Base-by-base conservation (phyloP, 306 rosid genomes). In the cucumber (Cucumis sativus) region DNA sequence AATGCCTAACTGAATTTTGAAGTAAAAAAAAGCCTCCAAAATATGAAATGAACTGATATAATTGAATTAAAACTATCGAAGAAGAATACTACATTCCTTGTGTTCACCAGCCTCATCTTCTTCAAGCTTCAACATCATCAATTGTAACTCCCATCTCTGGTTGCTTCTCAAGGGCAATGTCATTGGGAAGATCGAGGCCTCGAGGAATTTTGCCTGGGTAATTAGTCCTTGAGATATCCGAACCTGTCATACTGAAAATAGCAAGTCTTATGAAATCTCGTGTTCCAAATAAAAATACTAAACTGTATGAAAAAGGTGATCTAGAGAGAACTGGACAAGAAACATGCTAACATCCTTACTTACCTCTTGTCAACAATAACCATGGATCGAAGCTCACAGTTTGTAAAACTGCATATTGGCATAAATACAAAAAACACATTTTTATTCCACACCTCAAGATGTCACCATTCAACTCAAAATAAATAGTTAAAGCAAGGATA, bases 351-450 rank as follows among this genome's bases (percentile, higher is more conserved):
- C 39, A 15, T 72, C 73, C 89, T 88, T 80, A 91, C 98, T 88
- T 80, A 94, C 98, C 96, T 84, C 63, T 84, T 89, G 77, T 94
- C 98, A 71, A 90, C 57, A 54, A 90, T 77, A 30, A 92, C 87
- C 87, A 92, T 66, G 25, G 98, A 94, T 51, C 96, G 98, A 79
- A 94, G 96, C 85, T 91, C 98, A 49, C 96, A 88, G 65, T 94
- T 94, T 3, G 91, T 85, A 84, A 91, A 94, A 83, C 97, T 94
- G 97, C 87, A 81, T 10, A 64, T 71, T 25, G 23, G 8, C 15
- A 3, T 23, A 18, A 71, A 70, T 16, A n/a, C 6, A 66, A 28
- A 66, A 6, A 8, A 66, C 73, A 39, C 25, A 6, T 68, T 16
- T 16, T 64, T 23, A 35, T 35, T 35, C 7, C 9, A 0, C 4